Percentiles rank a stretch among this genome's conserved stretches.
phyloP scores from a whole-genome alignment of 257 asterid genomes.

The Gentiana straminea region DNA sequence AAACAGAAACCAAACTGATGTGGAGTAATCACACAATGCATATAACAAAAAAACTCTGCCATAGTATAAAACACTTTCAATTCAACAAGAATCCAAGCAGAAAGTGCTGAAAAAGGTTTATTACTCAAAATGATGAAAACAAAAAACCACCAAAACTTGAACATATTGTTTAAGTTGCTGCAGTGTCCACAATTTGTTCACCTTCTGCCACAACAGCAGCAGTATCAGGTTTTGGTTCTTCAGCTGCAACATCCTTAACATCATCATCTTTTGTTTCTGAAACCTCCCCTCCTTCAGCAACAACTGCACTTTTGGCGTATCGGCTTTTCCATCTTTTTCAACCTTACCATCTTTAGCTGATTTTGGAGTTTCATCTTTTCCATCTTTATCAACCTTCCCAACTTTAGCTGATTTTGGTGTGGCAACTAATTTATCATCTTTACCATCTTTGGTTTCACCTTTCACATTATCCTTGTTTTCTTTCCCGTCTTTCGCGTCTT shows the following conservation, averaged over 20 bases:
- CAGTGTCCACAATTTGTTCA: conserved; percentile 20
- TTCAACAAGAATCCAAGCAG: no score
- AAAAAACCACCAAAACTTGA: neutral
- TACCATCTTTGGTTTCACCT: conserved; percentile 2
- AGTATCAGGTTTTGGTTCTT: conserved; percentile 15
- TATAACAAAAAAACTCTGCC: no score
- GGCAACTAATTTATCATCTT: conserved; percentile 8
- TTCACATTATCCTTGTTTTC: conserved; percentile 6
- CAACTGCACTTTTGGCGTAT: conserved; percentile 1
- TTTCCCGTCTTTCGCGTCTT: conserved; percentile 10
- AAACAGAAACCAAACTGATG: no score
- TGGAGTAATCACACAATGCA: no score
- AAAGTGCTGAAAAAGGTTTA: neutral
- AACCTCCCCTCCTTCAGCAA: conserved; percentile 17
- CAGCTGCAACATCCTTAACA: conserved; percentile 14
- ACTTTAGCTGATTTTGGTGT: conserved; percentile 7
- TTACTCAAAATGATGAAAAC: no score
- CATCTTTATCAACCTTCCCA: conserved; percentile 7
- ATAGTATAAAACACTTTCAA: no score
- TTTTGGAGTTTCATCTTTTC: conserved; percentile 7
- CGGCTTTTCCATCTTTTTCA: conserved; percentile 4
- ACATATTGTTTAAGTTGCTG: conserved; percentile 18
- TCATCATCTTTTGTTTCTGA: conserved; percentile 18
- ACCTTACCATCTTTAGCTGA: conserved; percentile 2
- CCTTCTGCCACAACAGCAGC: conserved; percentile 18